These are phyloP conservation scores for Colletotrichum liriopes DNA, from an alignment of 2,329 filamentous ascomycete species.

Conservation along the genomic window DNA sequence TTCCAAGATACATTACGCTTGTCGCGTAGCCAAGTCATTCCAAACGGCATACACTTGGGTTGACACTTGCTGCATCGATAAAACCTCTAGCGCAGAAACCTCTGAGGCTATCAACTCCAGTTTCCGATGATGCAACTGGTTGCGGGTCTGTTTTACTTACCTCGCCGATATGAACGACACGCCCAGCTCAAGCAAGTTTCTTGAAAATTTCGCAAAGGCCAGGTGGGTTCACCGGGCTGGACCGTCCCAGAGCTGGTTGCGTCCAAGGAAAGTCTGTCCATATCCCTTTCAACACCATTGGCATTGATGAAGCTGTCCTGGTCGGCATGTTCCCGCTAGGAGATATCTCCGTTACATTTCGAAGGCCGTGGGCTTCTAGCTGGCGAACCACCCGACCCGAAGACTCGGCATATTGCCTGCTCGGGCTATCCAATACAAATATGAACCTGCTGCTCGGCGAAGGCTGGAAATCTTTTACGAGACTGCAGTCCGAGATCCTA, in stretches of 20 bases:
- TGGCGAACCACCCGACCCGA: no score
- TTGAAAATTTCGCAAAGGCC: neutral
- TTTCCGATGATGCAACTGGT: neutral
- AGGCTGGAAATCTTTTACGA: no score
- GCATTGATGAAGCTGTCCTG: neutral
- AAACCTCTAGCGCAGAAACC: constrained; percentile 7
- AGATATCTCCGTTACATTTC: constrained; percentile 43
- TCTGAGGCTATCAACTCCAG: constrained; percentile 3
- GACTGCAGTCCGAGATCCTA: no score
- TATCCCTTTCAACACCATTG: neutral
- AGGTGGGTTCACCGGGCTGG: constrained; percentile 9
- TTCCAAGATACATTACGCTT: constrained; percentile 1
- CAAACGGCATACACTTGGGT: neutral
- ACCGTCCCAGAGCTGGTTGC: neutral
- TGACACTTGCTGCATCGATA: constrained; percentile 27
- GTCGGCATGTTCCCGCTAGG: neutral
- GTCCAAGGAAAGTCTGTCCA: neutral
- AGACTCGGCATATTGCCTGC: no score
- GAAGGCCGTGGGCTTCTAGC: constrained; percentile 48
- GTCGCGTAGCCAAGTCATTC: constrained; percentile 1
- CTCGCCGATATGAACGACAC: neutral
- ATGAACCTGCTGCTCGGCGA: no score
- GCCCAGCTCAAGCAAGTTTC: neutral
- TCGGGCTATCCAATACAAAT: no score
- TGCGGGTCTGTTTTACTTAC: neutral